These are phyloP conservation scores for Daedalea quercina DNA, from an alignment of 768 basidiomycete genomes.

Conservation along the genomic window DNA sequence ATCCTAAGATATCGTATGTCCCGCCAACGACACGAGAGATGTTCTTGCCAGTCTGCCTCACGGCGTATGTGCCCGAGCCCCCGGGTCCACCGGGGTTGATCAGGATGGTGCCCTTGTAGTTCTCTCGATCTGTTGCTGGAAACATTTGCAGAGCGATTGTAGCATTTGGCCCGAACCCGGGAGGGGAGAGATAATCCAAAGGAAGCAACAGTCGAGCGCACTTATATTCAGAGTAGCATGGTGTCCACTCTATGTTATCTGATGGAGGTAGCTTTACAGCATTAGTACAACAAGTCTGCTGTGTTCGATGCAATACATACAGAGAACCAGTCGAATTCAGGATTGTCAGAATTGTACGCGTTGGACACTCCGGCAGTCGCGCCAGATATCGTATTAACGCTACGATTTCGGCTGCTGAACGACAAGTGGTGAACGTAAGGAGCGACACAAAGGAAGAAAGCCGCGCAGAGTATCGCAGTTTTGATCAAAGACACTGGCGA, in stretches of 20 bases:
- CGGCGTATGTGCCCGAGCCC: slow-evolving; percentile 8
- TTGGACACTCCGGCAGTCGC: too few relatives aligned
- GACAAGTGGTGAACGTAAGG: too few relatives aligned
- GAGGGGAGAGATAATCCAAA: slow-evolving; percentile 11
- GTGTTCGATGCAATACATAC: neutral
- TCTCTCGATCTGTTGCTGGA: slow-evolving; percentile 7
- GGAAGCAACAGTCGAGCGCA: slow-evolving; percentile 15
- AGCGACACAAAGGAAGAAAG: too few relatives aligned
- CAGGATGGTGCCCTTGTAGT: slow-evolving; percentile 11
- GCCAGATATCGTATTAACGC: too few relatives aligned
- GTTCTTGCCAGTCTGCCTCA: slow-evolving; percentile 6
- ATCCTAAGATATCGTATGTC: slow-evolving; percentile 13
- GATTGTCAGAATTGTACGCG: neutral
- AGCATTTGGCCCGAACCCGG: slow-evolving; percentile 8
- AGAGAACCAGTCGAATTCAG: neutral
- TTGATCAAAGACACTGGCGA: too few relatives aligned
- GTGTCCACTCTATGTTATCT: slow-evolving; percentile 7
- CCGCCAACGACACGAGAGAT: slow-evolving; percentile 10
- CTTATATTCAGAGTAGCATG: slow-evolving; percentile 9
- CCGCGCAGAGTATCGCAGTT: too few relatives aligned
- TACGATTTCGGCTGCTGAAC: too few relatives aligned
- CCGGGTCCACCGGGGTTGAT: slow-evolving; percentile 16
- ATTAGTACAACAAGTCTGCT: too few relatives aligned
- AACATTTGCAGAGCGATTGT: slow-evolving; percentile 15
- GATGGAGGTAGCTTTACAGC: slow-evolving; percentile 1